Base-by-base conservation (phyloP, 306 rosid genomes). In the Cicer bijugum region DNA sequence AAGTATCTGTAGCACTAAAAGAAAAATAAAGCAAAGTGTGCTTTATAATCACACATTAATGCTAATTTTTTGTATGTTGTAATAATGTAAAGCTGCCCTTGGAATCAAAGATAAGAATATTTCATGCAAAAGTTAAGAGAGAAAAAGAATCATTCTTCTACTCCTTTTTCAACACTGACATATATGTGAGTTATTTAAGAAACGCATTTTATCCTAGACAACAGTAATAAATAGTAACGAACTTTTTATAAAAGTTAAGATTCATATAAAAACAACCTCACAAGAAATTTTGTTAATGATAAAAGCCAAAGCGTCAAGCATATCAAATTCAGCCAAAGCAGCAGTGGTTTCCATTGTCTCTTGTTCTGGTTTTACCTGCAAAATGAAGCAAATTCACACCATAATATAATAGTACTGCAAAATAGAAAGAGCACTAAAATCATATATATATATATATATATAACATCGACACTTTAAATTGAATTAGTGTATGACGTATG, bases 271-370 rank as follows among this genome's bases (percentile, higher is more conserved):
- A 20, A 55, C 8, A 60, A 93, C 98, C 96, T 93, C 92, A 55
- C 88, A 82, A 1, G 88, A 83, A 52, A 91, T 87, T 87, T 87
- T 89, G 58, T 91, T 86, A 50, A 93, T 85, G 75, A 91, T 55
- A 72, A 78, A 84, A 80, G 94, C 72, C 75, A 88, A 44, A 16
- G 87, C 81, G 7, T 91, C 92, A 72, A 84, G 85, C 82, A 83
- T 42, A 72, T 88, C 92, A 33, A 72, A 75, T 20, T 78, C 82
- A 46, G 81, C 82, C 9, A 63, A 76, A 74, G 76, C 76, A 52
- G 77, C 80, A 58, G 82, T 72, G 40, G 83, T 84, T 74, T 88
- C 92, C 76, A 68, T 39, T 35, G 76, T 15, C 14, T 81, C 87
- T 48, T 80, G 80, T 37, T 82, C 88, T 35, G 6, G 56, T 52